Evolutionary conservation across 2,329 filamentous ascomycete genomes (phyloP).

Genomic region (Trichoderma asperellum): DNA sequence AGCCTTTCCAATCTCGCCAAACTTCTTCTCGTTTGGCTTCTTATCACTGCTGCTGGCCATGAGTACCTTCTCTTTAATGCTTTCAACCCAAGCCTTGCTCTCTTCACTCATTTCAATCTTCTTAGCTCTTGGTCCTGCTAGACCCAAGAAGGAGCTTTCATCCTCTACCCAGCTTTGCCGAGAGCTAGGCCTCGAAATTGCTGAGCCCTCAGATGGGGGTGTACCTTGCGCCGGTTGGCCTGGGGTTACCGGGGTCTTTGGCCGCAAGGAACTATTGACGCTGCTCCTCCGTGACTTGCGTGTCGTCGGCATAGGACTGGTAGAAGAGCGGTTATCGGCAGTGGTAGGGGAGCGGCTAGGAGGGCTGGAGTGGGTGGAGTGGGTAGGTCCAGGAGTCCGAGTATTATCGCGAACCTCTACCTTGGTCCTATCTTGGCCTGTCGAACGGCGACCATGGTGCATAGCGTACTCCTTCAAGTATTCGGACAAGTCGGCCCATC

Average conservation of each 20-base stretch:
- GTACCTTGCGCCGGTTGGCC: conserved; percentile 43
- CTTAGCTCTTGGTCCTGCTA: conserved; percentile 71
- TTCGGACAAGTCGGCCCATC: conserved; percentile 96
- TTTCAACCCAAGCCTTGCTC: conserved; percentile 79
- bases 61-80: conserved; percentile 78
- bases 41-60: conserved; percentile 65
- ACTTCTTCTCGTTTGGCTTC: conserved; percentile 46
- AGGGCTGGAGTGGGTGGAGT: conserved; percentile 46
- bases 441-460: conserved; percentile 79
- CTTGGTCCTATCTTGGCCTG: conserved; percentile 51
- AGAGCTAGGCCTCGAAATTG: conserved; percentile 56
- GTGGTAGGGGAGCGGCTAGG: conserved; percentile 48
- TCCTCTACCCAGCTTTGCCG: conserved; percentile 62
- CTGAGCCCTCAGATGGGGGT: conserved; percentile 51
- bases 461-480: conserved; percentile 92
- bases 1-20: conserved; percentile 72
- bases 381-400: conserved; percentile 37
- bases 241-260: conserved; percentile 50
- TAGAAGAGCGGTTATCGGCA: conserved; percentile 44
- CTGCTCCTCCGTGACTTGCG: conserved; percentile 57
- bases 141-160: conserved; percentile 63
- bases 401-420: conserved; percentile 62
- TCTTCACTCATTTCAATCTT: conserved; percentile 70
- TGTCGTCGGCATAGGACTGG: conserved; percentile 54
- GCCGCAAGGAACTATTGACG: conserved; percentile 39